Percentiles rank a stretch among this genome's conserved stretches.
These are phyloP conservation scores for Dioszegia aurantiaca DNA, from an alignment of 768 basidiomycete genomes.

Conservation along the genomic window DNA sequence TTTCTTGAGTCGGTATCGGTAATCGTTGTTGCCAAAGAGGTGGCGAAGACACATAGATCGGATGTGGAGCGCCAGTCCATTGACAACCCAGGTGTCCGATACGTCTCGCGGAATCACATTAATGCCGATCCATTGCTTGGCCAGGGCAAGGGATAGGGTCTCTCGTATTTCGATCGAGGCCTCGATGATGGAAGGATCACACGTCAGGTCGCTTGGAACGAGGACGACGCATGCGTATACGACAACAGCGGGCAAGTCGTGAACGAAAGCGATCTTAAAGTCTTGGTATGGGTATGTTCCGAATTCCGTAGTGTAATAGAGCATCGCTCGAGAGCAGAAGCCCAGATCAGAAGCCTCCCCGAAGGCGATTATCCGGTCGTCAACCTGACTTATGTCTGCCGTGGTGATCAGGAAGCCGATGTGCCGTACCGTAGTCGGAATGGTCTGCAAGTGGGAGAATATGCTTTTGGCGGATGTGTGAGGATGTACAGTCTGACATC, in stretches of 20 bases:
- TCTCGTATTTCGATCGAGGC: conserved; percentile 89
- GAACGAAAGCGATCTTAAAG: conserved; percentile 88
- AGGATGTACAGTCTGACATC: conserved; percentile 60
- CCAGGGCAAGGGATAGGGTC: conserved; percentile 77
- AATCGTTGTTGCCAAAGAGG: conserved; percentile 93
- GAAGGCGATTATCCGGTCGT: conserved; percentile 72
- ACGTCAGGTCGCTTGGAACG: conserved; percentile 52
- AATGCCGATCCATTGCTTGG: conserved; percentile 94
- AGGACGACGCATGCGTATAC: conserved; percentile 9
- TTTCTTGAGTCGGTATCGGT: conserved; percentile 88
- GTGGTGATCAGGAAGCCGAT: conserved; percentile 94
- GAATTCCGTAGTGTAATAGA: conserved; percentile 81
- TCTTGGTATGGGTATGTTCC: conserved; percentile 92
- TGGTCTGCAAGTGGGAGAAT: conserved; percentile 82
- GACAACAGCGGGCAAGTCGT: conserved; percentile 56
- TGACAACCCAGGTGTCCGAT: conserved; percentile 95
- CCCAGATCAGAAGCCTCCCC: conserved; percentile 85
- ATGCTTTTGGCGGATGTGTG: conserved; percentile 90
- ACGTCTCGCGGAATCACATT: conserved; percentile 90
- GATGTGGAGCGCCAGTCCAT: conserved; percentile 87
- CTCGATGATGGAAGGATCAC: conserved; percentile 84
- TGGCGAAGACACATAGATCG: conserved; percentile 81
- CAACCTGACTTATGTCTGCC: conserved; percentile 65
- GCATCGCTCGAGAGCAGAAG: conserved; percentile 81
- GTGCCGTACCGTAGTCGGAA: conserved; percentile 90